phyloP scores from a whole-genome alignment of 1,284 basidiomycete genomes.

The Cutaneotrichosporon mucoides region DNA sequence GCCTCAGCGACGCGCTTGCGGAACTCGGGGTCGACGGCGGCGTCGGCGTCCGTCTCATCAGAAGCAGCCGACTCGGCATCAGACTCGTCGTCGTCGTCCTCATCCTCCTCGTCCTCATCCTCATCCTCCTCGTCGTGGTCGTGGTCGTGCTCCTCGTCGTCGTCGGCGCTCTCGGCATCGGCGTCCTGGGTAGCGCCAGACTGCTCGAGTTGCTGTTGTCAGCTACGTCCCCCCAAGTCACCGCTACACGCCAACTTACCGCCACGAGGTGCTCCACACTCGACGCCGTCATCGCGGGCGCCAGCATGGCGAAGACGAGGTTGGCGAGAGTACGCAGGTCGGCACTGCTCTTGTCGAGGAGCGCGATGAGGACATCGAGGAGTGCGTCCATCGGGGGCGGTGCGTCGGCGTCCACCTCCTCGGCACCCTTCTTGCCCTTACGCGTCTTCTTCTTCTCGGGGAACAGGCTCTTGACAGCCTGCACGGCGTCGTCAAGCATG shows the following conservation, averaged over 20 bases:
- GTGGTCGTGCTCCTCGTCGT: slow-evolving; percentile 41
- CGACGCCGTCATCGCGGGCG: slow-evolving; percentile 63
- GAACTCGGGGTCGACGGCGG: slow-evolving; percentile 63
- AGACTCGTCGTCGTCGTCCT: slow-evolving; percentile 30
- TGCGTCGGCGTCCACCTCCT: slow-evolving; percentile 18
- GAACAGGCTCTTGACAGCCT: slow-evolving; percentile 15
- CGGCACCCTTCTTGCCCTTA: slow-evolving; percentile 18
- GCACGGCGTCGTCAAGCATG: slow-evolving; percentile 54
- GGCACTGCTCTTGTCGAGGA: slow-evolving; percentile 77
- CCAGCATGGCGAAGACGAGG: slow-evolving; percentile 73
- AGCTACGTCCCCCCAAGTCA: neutral
- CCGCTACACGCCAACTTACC: slow-evolving; percentile 54
- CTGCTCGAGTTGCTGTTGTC: slow-evolving; percentile 70
- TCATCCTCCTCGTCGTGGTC: slow-evolving; percentile 47
- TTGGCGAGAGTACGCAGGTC: slow-evolving; percentile 78
- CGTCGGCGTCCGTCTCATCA: slow-evolving; percentile 46
- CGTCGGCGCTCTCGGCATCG: slow-evolving; percentile 6
- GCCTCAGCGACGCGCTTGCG: slow-evolving; percentile 73
- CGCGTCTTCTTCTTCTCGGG: slow-evolving; percentile 9
- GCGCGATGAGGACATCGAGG: slow-evolving; percentile 81
- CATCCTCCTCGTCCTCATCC: slow-evolving; percentile 55
- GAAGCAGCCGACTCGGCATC: slow-evolving; percentile 38
- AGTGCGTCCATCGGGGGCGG: slow-evolving; percentile 70
- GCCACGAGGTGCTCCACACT: slow-evolving; percentile 79
- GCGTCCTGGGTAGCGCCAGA: slow-evolving; percentile 19